Base-by-base conservation (phyloP, 257 asterid species). In the Anisodus acutangulus region DNA sequence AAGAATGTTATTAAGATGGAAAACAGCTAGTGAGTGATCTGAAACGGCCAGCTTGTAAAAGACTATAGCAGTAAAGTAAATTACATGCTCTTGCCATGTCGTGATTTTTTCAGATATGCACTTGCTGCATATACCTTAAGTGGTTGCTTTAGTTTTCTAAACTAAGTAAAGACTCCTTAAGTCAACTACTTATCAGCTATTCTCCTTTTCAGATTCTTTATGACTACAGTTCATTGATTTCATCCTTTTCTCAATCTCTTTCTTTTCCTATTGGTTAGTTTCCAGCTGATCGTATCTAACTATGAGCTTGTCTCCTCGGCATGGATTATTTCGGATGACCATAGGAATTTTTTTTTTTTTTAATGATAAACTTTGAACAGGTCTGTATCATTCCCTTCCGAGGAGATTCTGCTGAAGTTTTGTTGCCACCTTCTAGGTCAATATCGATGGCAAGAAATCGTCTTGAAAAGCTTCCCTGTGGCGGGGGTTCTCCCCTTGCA, bases 381-480 rank as follows among this genome's bases (percentile, higher is more conserved):
- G 99, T 94, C n/a, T 88, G 89, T 84, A 95, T 97, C 90, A 93
- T 97, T 86, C 99, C 99, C 9, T 97, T 97, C 89, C 94, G 99
- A n/a, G 99, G 99, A 90, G 99, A 97, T 89, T 91, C 98, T 62
- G 99, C 99, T 71, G 99, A 97, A 91, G 98, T 97, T 85, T 92
- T 97, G 81, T 87, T 97, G 85, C 99, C 99, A 85, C 99, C 99
- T 88, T 97, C 99, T 58, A 91, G 99, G 89, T 97, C 98, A 71
- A 97, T 97, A 85, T 84, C 99, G 79, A 97, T 97, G 98, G 99
- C 99, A 80, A 93, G 97, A 88, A 97, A 93, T 67, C 98, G 98
- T 86, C 97, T 97, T 10, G 99, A 97, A 91, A 93, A 98, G 88
- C 98, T 97, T 86, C 99, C 99, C 58, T 97, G 99, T 89, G 99